Percentiles rank a stretch among this genome's conserved stretches.
phyloP scores from a whole-genome alignment of 1,139 yeast species.

The Candida anutae region DNA sequence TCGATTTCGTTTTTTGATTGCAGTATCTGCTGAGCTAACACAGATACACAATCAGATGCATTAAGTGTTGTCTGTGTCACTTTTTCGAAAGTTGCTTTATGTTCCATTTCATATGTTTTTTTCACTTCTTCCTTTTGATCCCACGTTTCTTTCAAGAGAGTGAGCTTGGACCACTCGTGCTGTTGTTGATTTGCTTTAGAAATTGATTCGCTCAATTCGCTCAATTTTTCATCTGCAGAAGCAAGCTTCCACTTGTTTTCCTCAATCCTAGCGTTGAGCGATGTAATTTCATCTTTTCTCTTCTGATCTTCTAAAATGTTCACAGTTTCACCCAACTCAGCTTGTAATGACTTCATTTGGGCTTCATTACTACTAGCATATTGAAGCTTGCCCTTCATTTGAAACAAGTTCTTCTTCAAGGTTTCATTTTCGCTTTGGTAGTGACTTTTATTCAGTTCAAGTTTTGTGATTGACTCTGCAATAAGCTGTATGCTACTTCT shows the following conservation, averaged over 20 bases:
- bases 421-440: no score
- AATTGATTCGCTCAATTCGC: conserved; percentile 35
- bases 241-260: conserved; percentile 31
- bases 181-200: conserved; percentile 31
- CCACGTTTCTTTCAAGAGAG: no score
- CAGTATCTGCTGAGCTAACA: no score
- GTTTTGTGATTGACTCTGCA: no score
- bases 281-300: conserved; percentile 18
- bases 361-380: conserved; percentile 34
- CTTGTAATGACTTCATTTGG: conserved; percentile 26
- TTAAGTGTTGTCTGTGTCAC: no score
- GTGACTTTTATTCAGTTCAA: no score
- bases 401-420: conserved; percentile 1
- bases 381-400: conserved; percentile 25
- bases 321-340: conserved; percentile 27
- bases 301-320: conserved; percentile 20
- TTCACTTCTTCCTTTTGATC: no score
- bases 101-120: no score
- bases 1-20: conserved; percentile 6
- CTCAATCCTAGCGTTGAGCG: conserved; percentile 26
- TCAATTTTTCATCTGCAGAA: conserved; percentile 46
- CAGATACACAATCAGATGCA: no score
- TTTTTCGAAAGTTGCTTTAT: no score
- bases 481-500: no score
- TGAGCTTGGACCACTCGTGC: no score